Conservation (phyloP, 1,139 yeast species). For the Meyerozyma carpophila region DNA sequence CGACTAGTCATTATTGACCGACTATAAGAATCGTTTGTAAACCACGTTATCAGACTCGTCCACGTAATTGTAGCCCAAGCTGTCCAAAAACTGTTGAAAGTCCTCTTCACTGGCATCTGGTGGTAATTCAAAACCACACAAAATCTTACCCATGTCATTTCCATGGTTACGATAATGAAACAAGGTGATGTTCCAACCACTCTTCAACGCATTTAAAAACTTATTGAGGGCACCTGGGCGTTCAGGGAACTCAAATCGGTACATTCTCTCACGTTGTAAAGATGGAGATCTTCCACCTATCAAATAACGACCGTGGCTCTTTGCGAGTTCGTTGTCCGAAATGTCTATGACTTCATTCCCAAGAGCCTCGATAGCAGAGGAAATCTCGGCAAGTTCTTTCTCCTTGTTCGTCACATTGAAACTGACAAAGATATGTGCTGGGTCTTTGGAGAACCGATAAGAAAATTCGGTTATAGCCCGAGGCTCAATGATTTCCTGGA, state of each 20-base stretch:
- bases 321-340: constrained; percentile 90
- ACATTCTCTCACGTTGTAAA: constrained; percentile 67
- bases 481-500: constrained; percentile 75
- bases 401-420: constrained; percentile 75
- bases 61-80: constrained; percentile 67
- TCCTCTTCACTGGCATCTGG: constrained; percentile 54
- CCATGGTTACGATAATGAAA: constrained; percentile 98
- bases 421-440: constrained; percentile 81
- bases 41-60: constrained; percentile 86
- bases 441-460: constrained; percentile 59
- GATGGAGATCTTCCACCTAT: constrained; percentile 79
- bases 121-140: constrained; percentile 88
- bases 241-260: constrained; percentile 93
- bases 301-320: constrained; percentile 90
- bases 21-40: constrained; percentile 61
- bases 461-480: constrained; percentile 91
- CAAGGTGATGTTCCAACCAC: constrained; percentile 85
- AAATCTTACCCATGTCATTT: constrained; percentile 84
- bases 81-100: constrained; percentile 63
- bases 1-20: background rate
- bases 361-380: constrained; percentile 32
- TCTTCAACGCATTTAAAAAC: constrained; percentile 66
- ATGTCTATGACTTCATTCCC: constrained; percentile 73
- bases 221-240: constrained; percentile 89
- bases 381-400: constrained; percentile 41